These are phyloP conservation scores for Fusarium sp. DNA, from an alignment of 2,329 filamentous ascomycete genomes.

Conservation along the genomic window DNA sequence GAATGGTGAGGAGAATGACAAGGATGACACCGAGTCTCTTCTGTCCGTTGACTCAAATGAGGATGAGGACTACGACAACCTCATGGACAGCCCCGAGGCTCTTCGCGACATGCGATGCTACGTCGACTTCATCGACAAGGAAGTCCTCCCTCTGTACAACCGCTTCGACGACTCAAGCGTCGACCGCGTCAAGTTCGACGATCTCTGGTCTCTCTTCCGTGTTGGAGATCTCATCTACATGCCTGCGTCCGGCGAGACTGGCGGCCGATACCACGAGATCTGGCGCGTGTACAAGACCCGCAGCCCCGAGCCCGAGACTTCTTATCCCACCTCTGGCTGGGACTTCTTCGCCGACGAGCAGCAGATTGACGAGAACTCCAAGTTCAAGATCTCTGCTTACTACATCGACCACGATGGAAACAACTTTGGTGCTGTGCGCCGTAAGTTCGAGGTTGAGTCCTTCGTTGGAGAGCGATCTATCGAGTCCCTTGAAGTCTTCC, in stretches of 20 bases:
- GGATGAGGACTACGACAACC: conserved; percentile 50
- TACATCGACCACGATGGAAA: conserved; percentile 58
- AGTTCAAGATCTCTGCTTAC: conserved; percentile 54
- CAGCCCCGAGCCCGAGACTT: conserved; percentile 48
- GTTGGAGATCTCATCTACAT: conserved; percentile 57
- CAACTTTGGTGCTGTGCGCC: conserved; percentile 53
- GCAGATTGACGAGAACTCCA: conserved; percentile 46
- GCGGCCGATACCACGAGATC: conserved; percentile 54
- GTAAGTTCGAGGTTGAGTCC: conserved; percentile 52
- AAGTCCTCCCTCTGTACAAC: conserved; percentile 54
- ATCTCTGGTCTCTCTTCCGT: conserved; percentile 58
- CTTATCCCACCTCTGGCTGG: conserved; percentile 50
- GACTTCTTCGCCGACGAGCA: conserved; percentile 53
- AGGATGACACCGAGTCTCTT: conserved; percentile 50
- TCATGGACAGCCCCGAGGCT: conserved; percentile 56
- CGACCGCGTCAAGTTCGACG: conserved; percentile 54
- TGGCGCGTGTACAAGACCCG: conserved; percentile 54
- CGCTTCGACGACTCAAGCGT: conserved; percentile 44
- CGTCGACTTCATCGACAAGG: conserved; percentile 58
- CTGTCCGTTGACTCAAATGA: conserved; percentile 54
- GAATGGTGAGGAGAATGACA: conserved; percentile 25
- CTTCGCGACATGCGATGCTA: conserved; percentile 58
- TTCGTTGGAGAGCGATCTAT: conserved; percentile 56
- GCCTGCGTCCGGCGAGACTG: conserved; percentile 51
- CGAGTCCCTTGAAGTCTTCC: conserved; percentile 53